Percentiles rank a stretch among this genome's conserved stretches.
These are phyloP conservation scores for Ophioceras dolichostomum DNA, from an alignment of 2,329 filamentous ascomycete genomes.

Conservation along the genomic window DNA sequence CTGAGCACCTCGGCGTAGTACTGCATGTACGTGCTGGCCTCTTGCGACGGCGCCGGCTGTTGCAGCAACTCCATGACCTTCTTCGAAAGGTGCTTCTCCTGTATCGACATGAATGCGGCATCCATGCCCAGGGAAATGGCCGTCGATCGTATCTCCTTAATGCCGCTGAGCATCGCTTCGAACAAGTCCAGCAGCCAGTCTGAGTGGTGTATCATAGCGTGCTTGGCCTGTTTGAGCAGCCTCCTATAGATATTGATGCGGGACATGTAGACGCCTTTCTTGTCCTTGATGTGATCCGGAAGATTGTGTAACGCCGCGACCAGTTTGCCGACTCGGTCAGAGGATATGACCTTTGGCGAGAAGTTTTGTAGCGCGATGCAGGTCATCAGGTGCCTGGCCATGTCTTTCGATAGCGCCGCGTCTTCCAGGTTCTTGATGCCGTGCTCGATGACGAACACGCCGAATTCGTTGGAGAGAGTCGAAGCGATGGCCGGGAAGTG, in stretches of 20 bases:
- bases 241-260: conserved; percentile 70
- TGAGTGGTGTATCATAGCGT: conserved; percentile 56
- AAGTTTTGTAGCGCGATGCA: conserved; percentile 75
- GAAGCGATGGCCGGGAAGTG: conserved; percentile 60
- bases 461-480: conserved; percentile 66
- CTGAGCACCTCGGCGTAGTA: conserved; percentile 57
- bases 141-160: conserved; percentile 63
- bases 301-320: conserved; percentile 60
- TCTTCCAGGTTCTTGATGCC: conserved; percentile 65
- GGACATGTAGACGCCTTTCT: conserved; percentile 69
- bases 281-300: conserved; percentile 54
- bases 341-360: conserved; percentile 58
- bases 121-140: conserved; percentile 66
- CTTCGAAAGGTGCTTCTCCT: conserved; percentile 54
- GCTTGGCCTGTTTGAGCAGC: conserved; percentile 58
- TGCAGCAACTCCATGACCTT: conserved; percentile 54
- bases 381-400: conserved; percentile 69
- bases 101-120: conserved; percentile 55
- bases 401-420: conserved; percentile 56
- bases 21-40: conserved; percentile 53
- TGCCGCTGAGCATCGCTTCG: conserved; percentile 64
- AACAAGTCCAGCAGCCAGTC: conserved; percentile 79
- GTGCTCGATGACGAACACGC: conserved; percentile 67
- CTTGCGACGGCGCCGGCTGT: conserved; percentile 27
- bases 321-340: conserved; percentile 56